phyloP scores from a whole-genome alignment of 2,329 filamentous ascomycete genomes.

The Ascomycota sp. region DNA sequence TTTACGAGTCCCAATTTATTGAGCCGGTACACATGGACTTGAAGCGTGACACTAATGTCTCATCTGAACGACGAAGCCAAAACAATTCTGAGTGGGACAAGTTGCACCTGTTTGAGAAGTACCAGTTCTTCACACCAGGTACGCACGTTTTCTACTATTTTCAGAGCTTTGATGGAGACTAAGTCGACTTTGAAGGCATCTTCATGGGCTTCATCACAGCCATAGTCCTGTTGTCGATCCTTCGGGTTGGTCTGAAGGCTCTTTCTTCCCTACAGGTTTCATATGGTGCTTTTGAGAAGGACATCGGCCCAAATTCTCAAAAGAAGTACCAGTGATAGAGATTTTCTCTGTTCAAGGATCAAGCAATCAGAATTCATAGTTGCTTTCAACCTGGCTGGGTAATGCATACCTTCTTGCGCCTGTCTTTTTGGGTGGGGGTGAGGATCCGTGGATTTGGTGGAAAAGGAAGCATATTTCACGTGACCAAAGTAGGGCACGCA shows the following conservation, averaged over 20 bases:
- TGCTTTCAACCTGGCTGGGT: no score
- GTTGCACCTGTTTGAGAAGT: constrained; percentile 63
- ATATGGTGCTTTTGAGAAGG: constrained; percentile 91
- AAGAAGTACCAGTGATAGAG: constrained; percentile 43
- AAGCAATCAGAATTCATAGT: no score
- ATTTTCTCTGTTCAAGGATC: no score
- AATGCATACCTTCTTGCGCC: no score
- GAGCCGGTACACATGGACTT: constrained; percentile 49
- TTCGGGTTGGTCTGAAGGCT: constrained; percentile 59
- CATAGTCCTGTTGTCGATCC: constrained; percentile 53
- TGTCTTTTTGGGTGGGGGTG: no score
- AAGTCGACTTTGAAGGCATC: constrained; percentile 36
- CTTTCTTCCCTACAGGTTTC: constrained; percentile 69
- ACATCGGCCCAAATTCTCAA: constrained; percentile 73
- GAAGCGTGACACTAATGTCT: constrained; percentile 34
- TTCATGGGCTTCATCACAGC: constrained; percentile 67
- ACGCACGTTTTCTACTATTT: constrained; percentile 3
- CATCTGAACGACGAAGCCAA: constrained; percentile 12
- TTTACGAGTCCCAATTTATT: constrained; percentile 47
- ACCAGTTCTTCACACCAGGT: constrained; percentile 87
- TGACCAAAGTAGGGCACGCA: no score
- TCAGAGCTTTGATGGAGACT: neutral
- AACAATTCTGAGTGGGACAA: constrained; percentile 20
- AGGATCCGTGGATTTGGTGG: no score
- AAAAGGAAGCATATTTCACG: no score